phyloP scores from a whole-genome alignment of 1,284 basidiomycete species.

The Cryptococcus jaspeensis region DNA sequence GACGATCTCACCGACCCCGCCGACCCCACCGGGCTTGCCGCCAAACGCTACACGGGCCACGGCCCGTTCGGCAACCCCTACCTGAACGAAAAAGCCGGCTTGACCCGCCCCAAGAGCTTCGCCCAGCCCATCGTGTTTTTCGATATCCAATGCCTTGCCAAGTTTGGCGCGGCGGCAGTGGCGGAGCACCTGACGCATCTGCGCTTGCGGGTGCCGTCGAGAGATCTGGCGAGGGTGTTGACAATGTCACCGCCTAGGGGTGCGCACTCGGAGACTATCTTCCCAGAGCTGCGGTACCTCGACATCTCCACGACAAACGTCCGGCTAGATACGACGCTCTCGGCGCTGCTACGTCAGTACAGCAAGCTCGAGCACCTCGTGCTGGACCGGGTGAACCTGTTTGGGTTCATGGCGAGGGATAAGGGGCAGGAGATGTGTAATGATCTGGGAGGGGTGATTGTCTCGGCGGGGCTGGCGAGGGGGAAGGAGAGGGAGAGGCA shows the following conservation, averaged over 20 bases:
- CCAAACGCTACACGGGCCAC: conserved; percentile 46
- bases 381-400: conserved; percentile 51
- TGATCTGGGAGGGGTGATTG: conserved; percentile 42
- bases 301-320: conserved; percentile 54
- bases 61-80: conserved; percentile 48
- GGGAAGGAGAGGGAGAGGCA: conserved; percentile 48
- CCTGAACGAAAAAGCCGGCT: conserved; percentile 39
- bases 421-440: conserved; percentile 43
- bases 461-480: conserved; percentile 41
- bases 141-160: conserved; percentile 48
- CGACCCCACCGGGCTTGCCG: conserved; percentile 14
- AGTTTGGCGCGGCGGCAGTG: conserved; percentile 44
- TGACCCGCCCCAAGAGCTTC: conserved; percentile 46
- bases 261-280: conserved; percentile 16
- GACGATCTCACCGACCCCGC: conserved; percentile 14
- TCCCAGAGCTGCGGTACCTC: conserved; percentile 47
- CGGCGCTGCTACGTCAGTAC: conserved; percentile 38
- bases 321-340: conserved; percentile 45
- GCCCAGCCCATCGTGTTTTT: conserved; percentile 54
- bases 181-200: conserved; percentile 47
- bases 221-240: conserved; percentile 47
- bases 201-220: conserved; percentile 46
- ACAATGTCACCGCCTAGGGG: conserved; percentile 20
- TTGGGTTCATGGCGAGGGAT: conserved; percentile 49
- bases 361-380: conserved; percentile 48